These are phyloP conservation scores for Umbilicus rupestris DNA, from an alignment of 164 flowering plant genomes.

Conservation along the genomic window DNA sequence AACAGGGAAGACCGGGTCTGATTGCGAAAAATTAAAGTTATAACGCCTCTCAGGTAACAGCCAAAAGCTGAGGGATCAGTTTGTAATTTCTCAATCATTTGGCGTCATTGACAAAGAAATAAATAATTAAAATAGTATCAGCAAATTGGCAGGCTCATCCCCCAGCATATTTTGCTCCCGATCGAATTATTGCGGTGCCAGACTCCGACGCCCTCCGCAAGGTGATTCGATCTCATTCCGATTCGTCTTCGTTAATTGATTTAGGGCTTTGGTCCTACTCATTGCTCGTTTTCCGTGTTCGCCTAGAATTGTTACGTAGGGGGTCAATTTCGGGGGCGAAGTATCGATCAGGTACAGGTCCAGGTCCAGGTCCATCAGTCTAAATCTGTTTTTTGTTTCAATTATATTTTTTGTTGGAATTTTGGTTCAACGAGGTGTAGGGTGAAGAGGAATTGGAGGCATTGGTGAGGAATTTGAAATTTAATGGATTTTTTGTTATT, in stretches of 20 bases:
- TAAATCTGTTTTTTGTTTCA: not conserved
- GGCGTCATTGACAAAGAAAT: not conserved
- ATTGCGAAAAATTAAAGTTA: not conserved
- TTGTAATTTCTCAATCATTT: not conserved
- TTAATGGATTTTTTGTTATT: not conserved
- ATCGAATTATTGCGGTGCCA: not conserved
- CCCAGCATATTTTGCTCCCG: not conserved
- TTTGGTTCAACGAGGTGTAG: not conserved
- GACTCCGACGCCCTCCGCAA: conserved; percentile 1
- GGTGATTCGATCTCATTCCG: not conserved
- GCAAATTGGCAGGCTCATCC: not conserved
- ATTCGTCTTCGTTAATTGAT: not conserved
- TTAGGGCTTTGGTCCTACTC: not conserved
- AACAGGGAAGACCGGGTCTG: too few species aligned
- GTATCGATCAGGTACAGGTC: not conserved
- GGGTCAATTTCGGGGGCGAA: not conserved
- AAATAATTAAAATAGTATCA: not conserved
- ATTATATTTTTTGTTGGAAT: not conserved
- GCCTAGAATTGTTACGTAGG: not conserved
- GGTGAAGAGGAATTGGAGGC: not conserved
- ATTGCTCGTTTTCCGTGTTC: not conserved
- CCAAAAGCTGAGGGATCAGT: not conserved
- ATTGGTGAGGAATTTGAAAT: not conserved
- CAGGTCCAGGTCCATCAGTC: too few species aligned
- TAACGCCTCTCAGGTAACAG: too few species aligned